phyloP scores from a whole-genome alignment of 805 yeast species.

The Priceomyces haplophilus region DNA sequence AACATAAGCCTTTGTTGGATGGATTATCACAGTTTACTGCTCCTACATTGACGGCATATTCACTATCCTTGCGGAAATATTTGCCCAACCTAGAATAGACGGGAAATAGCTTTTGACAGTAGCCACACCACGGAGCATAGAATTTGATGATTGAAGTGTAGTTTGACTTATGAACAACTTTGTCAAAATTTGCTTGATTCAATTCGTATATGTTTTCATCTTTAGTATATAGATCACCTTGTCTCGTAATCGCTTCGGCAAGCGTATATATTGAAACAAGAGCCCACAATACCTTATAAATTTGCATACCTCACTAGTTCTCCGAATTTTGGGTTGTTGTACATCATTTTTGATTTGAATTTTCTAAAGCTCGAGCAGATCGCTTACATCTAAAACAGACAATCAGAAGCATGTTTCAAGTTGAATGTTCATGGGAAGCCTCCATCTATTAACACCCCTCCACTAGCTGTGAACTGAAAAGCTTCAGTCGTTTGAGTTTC shows the following conservation, averaged over 20 bases:
- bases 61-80: slow-evolving; percentile 45
- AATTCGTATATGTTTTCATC: slow-evolving; percentile 53
- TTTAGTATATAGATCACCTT: slow-evolving; percentile 31
- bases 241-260: neutral
- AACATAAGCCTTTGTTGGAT: slow-evolving; percentile 66
- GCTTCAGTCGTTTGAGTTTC: too few species aligned
- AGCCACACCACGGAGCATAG: slow-evolving; percentile 98
- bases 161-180: slow-evolving; percentile 64
- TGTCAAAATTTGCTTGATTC: slow-evolving; percentile 56
- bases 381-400: too few species aligned
- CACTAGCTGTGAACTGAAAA: too few species aligned
- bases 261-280: neutral
- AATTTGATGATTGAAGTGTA: slow-evolving; percentile 83
- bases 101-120: slow-evolving; percentile 72
- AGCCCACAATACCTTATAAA: neutral
- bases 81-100: slow-evolving; percentile 64
- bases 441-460: too few species aligned
- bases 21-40: slow-evolving; percentile 84
- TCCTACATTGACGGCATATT: slow-evolving; percentile 58
- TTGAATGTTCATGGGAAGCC: too few species aligned
- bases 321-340: too few species aligned
- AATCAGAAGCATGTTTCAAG: too few species aligned
- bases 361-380: too few species aligned
- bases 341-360: too few species aligned
- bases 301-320: neutral